Percentiles rank a stretch among this genome's conserved stretches.
These are phyloP conservation scores for Boletus rufocinnamomeus DNA, from an alignment of 768 basidiomycete genomes.

Conservation along the genomic window DNA sequence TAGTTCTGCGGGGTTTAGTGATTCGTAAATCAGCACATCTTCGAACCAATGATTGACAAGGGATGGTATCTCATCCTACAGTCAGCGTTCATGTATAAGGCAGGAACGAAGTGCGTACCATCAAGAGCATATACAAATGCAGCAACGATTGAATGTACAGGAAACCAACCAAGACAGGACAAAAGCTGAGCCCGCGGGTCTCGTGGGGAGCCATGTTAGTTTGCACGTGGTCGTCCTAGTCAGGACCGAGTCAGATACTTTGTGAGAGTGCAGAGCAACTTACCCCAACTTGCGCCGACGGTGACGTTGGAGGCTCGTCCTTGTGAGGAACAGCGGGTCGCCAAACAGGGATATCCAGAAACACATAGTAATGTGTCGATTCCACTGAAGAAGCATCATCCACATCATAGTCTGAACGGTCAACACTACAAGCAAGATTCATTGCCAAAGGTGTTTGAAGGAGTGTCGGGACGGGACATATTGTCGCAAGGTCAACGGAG, in stretches of 20 bases:
- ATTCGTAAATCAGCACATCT: conserved; percentile 16
- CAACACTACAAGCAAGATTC: conserved; percentile 9
- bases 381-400: neutral
- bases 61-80: conserved; percentile 20
- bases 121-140: conserved; percentile 27
- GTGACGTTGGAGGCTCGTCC: neutral
- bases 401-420: neutral
- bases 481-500: neutral
- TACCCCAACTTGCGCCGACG: neutral
- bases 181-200: conserved; percentile 23
- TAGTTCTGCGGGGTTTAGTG: neutral
- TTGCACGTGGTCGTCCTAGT: conserved; percentile 4
- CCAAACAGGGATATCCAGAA: conserved; percentile 4
- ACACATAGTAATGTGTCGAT: neutral
- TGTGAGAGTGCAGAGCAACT: neutral
- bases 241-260: neutral
- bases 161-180: conserved; percentile 18
- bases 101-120: conserved; percentile 11
- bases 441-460: neutral
- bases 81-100: neutral
- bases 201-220: conserved; percentile 5
- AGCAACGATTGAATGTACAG: conserved; percentile 18
- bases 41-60: conserved; percentile 25
- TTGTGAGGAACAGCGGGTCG: neutral
- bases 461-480: conserved; percentile 8